Evolutionary conservation across 306 rosid species (phyloP).

Genomic region (Neltuma alba): DNA sequence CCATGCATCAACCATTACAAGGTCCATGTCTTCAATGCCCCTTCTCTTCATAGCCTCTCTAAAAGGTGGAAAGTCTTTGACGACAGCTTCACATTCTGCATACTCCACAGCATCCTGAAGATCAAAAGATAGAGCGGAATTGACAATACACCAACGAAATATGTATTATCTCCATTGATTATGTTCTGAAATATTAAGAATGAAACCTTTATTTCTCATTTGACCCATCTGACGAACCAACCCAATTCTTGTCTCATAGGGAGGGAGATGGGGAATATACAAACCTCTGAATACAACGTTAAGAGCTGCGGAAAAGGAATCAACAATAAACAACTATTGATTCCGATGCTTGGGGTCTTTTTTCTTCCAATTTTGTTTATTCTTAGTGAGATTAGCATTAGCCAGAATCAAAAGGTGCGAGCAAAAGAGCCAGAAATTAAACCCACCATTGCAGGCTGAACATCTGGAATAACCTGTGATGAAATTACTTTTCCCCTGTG

Average conservation of each 20-base stretch:
- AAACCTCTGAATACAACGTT: background rate
- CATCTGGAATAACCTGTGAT: constrained; percentile 70
- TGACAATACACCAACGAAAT: background rate
- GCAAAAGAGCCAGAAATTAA: background rate
- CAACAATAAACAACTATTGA: background rate
- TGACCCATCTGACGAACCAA: background rate
- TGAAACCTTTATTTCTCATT: background rate
- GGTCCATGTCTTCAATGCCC: constrained; percentile 90
- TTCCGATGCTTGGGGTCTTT: background rate
- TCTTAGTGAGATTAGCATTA: background rate
- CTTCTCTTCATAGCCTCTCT: constrained; percentile 90
- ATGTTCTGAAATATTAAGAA: background rate
- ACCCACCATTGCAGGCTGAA: constrained; percentile 83
- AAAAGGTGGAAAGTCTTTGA: constrained; percentile 81
- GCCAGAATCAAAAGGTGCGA: background rate
- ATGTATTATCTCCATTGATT: background rate
- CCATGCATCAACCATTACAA: constrained; percentile 92
- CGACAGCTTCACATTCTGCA: constrained; percentile 92
- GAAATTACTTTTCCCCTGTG: constrained; percentile 85
- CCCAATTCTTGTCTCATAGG: background rate
- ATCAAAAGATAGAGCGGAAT: background rate
- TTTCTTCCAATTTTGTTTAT: no score
- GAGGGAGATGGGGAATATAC: background rate
- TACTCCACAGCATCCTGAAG: constrained; percentile 84
- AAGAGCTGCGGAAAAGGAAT: background rate